Conservation (phyloP, 768 basidiomycete species). For the Leccinum disarticulatum region DNA sequence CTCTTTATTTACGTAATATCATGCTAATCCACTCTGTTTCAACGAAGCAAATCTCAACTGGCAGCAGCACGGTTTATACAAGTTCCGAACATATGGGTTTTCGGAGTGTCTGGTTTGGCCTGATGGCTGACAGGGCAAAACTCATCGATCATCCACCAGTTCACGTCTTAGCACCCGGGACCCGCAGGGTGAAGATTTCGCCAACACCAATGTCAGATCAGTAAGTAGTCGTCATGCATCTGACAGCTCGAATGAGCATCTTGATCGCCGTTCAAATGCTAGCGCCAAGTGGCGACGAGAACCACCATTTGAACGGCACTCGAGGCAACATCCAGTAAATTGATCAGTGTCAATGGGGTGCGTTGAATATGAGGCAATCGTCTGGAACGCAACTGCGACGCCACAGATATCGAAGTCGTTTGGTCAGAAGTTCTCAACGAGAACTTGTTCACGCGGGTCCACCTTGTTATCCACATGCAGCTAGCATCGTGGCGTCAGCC, state of each 20-base stretch:
- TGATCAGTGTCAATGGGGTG: background rate
- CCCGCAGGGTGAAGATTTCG: background rate
- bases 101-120: background rate
- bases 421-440: background rate
- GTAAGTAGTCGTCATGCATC: background rate
- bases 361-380: background rate
- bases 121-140: background rate
- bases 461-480: background rate
- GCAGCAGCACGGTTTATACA: too few species aligned
- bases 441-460: background rate
- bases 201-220: background rate
- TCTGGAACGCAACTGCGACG: background rate
- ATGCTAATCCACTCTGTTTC: too few species aligned
- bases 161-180: background rate
- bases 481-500: background rate
- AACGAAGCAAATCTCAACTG: background rate
- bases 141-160: too few species aligned
- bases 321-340: background rate
- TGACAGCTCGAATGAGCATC: background rate
- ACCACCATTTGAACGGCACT: background rate
- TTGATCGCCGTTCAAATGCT: background rate
- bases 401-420: background rate
- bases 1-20: background rate
- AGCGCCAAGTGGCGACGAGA: background rate
- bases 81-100: too few species aligned